Conservation (phyloP, 495 filamentous ascomycete genomes). For the Staphylotrichum tortipilum region DNA sequence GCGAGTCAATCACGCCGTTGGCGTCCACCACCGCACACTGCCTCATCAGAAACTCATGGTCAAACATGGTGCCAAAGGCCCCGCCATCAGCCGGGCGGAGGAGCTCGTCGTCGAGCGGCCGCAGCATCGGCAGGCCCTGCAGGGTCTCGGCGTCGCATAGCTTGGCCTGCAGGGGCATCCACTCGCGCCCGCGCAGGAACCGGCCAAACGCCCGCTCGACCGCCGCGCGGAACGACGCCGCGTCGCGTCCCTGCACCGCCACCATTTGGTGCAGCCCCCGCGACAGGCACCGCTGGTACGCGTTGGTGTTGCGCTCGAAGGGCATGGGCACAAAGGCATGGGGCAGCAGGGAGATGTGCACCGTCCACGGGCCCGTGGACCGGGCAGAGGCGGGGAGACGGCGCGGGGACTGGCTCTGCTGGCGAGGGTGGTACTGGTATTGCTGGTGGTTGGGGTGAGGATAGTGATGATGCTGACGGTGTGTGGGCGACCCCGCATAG, state of each 20-base stretch:
- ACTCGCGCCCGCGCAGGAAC: constrained; percentile 39
- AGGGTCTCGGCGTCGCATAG: constrained; percentile 47
- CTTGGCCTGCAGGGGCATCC: constrained; percentile 47
- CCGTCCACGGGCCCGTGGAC: constrained; percentile 40
- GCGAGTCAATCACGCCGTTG: constrained; percentile 43
- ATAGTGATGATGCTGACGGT: constrained; percentile 5
- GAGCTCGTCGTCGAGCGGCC: constrained; percentile 32
- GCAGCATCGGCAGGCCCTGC: constrained; percentile 48
- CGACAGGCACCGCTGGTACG: constrained; percentile 49
- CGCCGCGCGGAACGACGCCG: constrained; percentile 37
- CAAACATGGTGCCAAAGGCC: constrained; percentile 22
- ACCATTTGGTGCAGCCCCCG: constrained; percentile 47
- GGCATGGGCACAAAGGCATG: constrained; percentile 44
- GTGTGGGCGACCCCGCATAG: neutral
- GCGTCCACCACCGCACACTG: constrained; percentile 44
- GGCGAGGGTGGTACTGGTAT: neutral
- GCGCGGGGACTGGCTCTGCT: neutral
- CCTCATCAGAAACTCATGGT: constrained; percentile 39
- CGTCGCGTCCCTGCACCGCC: constrained; percentile 39
- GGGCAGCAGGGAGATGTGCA: constrained; percentile 48
- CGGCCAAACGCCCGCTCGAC: constrained; percentile 41
- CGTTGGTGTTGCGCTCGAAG: constrained; percentile 50
- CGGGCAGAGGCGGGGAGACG: constrained; percentile 2
- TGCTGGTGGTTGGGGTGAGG: constrained; percentile 4
- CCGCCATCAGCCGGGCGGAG: constrained; percentile 24